Conservation (phyloP, 2,329 filamentous ascomycete species). For the Monilinia aucupariae region DNA sequence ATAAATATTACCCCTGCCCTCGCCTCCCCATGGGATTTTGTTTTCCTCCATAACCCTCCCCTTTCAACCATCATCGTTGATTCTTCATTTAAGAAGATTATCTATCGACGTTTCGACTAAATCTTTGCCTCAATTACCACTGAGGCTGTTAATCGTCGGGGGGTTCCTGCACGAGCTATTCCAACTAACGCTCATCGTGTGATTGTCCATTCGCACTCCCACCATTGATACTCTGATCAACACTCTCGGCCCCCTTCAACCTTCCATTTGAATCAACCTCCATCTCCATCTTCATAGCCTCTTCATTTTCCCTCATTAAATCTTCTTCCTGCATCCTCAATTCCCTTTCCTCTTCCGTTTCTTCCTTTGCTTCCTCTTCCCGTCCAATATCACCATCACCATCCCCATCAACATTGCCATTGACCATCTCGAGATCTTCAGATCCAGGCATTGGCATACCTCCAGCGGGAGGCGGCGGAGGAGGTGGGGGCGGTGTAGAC, state of each 20-base stretch:
- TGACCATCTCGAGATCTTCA: neutral
- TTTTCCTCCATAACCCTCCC: no score
- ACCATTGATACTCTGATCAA: neutral
- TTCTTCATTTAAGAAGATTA: no score
- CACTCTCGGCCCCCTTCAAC: neutral
- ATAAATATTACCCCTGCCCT: neutral
- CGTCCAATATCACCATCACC: neutral
- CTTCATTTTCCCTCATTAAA: conserved; percentile 31
- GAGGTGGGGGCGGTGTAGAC: conserved; percentile 29
- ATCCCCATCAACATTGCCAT: neutral
- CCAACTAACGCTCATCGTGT: neutral
- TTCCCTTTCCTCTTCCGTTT: conserved; percentile 26
- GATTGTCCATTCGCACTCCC: neutral
- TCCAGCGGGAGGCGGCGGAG: conserved; percentile 28
- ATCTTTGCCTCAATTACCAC: neutral
- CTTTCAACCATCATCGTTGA: no score
- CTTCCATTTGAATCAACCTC: conserved; percentile 60
- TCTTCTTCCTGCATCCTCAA: conserved; percentile 27
- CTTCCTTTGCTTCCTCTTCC: conserved; percentile 12
- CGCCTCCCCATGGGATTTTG: neutral
- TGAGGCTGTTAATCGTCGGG: neutral
- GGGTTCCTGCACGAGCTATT: neutral
- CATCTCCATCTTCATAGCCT: conserved; percentile 32
- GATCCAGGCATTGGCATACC: conserved; percentile 8
- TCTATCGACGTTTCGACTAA: neutral